Evolutionary conservation across 495 filamentous ascomycete genomes (phyloP), one percentile per base, ranked within the genome.

Genomic region (Emericellopsis terricola): DNA sequence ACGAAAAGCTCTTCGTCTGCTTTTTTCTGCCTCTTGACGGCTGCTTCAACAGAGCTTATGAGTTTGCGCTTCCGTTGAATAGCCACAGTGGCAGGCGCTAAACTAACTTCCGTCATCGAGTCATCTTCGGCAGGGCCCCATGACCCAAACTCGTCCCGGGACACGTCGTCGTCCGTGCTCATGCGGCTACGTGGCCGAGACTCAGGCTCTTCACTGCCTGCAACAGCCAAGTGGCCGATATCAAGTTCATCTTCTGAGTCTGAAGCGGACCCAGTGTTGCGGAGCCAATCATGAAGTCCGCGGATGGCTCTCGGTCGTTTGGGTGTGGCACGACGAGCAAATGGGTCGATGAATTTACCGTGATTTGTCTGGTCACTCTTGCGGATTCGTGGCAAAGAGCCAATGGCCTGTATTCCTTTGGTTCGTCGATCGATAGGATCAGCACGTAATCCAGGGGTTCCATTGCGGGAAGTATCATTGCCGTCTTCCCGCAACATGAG

Each of bases 31-130:
- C 72, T 69, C 50, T 86, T 83, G 28, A 75, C 73, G 28, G 72
- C 60, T 15, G 62, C 60, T 34, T 72, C 59, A 6, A 73, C 60
- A 13, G 71, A 69, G 16, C 63, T 49, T 7, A 75, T 62, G 24
- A 79, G 65, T 43, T 84, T 84, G 41, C 76, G 65, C 51, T 87
- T 86, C 42, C 70, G 75, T n/a, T n/a, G n/a, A n/a, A n/a, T n/a
- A 2, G 68, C 63, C 4, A 49, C 13, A 13, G 39, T 29, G 19
- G 66, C 66, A 1, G 60, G 51, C 9, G 54, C 46, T 37, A 68
- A 68, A 41, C 60, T 65, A 20, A 51, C 62, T 38, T 69, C 64
- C 1, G 62, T 71, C 63, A 68, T 64, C 3, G 64, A 68, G 33
- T 71, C 65, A 10, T 71, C 66, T 19, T 71, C 66, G 13, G 38